A percentile compares a stretch with the other conserved stretches of the same genome.
Evolutionary conservation across 73 alveolate species (phyloP).

Genomic region (Paramecium octaurelia): DNA sequence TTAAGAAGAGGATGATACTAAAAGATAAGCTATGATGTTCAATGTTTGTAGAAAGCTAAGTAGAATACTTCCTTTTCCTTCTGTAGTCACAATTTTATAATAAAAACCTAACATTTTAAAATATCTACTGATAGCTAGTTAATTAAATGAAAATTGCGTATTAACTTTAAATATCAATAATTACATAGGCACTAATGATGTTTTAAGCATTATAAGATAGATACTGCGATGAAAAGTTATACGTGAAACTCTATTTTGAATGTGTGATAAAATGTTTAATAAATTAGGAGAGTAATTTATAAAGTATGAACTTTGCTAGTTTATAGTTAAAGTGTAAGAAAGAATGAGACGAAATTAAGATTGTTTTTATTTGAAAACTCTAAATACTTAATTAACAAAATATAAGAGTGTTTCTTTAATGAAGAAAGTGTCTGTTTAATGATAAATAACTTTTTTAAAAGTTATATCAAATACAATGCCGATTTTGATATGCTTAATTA

Average conservation of each 20-base stretch:
- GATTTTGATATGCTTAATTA: background rate
- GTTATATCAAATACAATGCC: background rate
- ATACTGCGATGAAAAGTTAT: background rate
- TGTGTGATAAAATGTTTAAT: background rate
- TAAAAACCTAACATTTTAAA: background rate
- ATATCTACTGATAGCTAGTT: background rate
- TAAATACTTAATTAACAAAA: background rate
- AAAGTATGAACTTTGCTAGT: background rate
- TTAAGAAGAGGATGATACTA: background rate
- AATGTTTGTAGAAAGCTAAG: background rate
- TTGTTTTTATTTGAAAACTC: background rate
- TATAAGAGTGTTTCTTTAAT: background rate
- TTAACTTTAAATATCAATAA: background rate
- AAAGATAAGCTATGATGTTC: background rate
- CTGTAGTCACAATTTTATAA: background rate
- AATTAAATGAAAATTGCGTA: background rate
- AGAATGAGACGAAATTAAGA: background rate
- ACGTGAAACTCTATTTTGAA: background rate
- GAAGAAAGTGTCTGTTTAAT: background rate
- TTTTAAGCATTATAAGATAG: background rate
- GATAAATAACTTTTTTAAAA: background rate
- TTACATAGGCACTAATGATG: background rate
- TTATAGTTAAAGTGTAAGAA: background rate
- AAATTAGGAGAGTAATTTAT: constrained; percentile 16
- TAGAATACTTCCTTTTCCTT: constrained; percentile 11